Evolutionary conservation across 2,329 filamentous ascomycete genomes (phyloP), one percentile per base, ranked within the genome.

Genomic region (Aspergillus ibericus): DNA sequence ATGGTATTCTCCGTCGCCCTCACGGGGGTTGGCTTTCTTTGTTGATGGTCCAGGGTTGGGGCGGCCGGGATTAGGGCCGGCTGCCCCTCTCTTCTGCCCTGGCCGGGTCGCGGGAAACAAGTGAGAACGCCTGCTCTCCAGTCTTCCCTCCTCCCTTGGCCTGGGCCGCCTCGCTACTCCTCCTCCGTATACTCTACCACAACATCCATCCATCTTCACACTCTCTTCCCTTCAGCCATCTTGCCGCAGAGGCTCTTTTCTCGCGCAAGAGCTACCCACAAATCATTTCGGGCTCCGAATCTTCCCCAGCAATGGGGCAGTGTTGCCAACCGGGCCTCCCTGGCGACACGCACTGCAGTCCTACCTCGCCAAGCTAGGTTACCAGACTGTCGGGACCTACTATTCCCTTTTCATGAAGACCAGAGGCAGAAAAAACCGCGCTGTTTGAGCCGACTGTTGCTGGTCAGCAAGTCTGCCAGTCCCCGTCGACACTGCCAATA

Each of bases 281-380:
- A 20, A 42, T 42, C 20, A 42, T 42, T 42, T 42, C 20, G 18
- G 16, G 38, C 13, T 35, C 8, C 13, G 25, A 10, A 10, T 38
- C 18, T 38, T 38, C 48, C 18, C 34, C 56, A 51, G 59, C 49
- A 58, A 29, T 46, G 64, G 66, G 67, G 66, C 70, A 69, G 68
- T 70, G 69, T 66, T 66, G 61, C 66, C 64, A 67, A 66, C 67
- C 66, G 38, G 16, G 18, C 18, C 63, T 58, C 63, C 53, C 49
- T 60, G 60, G 65, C 59, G 63, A 70, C 63, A 66, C 68, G 69
- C 69, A 72, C 71, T 70, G 69, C 69, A 72, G 70, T 70, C 72
- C 68, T 65, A 61, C 53, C 62, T 72, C 63, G 68, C 69, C 70
- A 72, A 71, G 67, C 63, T 63, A 64, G 64, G 58, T 32, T 68